Conservation (phyloP, 148 eudicot species). For the Drosera capensis region DNA sequence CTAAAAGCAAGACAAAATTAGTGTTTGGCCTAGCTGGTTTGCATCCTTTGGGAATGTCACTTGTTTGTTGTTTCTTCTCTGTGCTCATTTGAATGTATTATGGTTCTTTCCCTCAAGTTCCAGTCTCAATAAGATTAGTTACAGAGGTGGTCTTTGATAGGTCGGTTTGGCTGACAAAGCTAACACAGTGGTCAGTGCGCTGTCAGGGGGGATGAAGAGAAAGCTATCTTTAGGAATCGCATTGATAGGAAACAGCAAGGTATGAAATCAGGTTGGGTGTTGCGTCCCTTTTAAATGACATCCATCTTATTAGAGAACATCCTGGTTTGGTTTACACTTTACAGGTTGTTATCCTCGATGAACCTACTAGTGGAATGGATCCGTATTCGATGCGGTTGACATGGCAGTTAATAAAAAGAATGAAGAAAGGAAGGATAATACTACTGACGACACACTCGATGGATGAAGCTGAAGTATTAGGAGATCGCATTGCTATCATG, state of each 20-base stretch:
- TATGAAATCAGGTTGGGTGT: conserved; percentile 9
- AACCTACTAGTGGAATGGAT: conserved; percentile 99
- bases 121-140: too few relatives aligned
- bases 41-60: too few relatives aligned
- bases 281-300: conserved; percentile 1
- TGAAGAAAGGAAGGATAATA: conserved; percentile 87
- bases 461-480: conserved; percentile 98
- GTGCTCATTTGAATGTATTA: too few relatives aligned
- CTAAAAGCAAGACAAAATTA: too few relatives aligned
- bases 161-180: conserved; percentile 93
- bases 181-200: conserved; percentile 61
- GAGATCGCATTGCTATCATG: conserved; percentile 99
- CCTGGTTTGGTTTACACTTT: too few relatives aligned
- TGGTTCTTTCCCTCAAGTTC: too few relatives aligned
- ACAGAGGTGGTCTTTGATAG: too few relatives aligned
- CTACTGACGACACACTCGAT: conserved; percentile 93
- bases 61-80: too few relatives aligned
- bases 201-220: conserved; percentile 99
- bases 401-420: conserved; percentile 83
- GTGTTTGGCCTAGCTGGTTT: too few relatives aligned
- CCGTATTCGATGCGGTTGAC: conserved; percentile 99
- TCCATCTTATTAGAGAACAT: too few relatives aligned
- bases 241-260: conserved; percentile 93
- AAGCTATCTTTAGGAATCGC: conserved; percentile 93
- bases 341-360: conserved; percentile 89